Evolutionary conservation across 2,329 filamentous ascomycete species (phyloP), one percentile per base, ranked within the genome.

Genomic region (Erysiphe neolycopersici): DNA sequence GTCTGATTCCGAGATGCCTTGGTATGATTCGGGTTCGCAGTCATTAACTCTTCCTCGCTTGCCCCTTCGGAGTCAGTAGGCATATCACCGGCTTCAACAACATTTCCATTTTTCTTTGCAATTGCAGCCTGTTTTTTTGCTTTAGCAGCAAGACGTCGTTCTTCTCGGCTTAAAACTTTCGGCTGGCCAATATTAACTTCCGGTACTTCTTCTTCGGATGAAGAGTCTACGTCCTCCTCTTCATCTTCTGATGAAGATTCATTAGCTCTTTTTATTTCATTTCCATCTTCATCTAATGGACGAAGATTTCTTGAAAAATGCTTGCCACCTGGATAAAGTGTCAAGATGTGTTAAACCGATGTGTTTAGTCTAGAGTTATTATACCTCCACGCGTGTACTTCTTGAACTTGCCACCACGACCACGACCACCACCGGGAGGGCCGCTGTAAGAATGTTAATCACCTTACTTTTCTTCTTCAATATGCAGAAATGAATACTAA

Each of bases 291-390:
- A 56, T 94, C 85, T 55, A 89, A 64, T 17, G 85, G 85, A 60
- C 81, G 76, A 40, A 95, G 74, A 59, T 94, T 77, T 51, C 83
- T 79, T 51, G 85, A 94, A 65, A 91, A 98, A 57, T 92, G 78
- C 63, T 94, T 93, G 56, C 89, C 89, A 49, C 85, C 85, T 93
- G 26, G 19, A 38, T 26, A 44, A 37, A 53, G 8, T 8, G 22
- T 26, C 22, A 26, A 26, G 22, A 9, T 26, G 1, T 8, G 39
- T 52, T 53, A 43, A 19, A 8, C 16, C 13, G n/a, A 10, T 18
- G 18, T 13, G 13, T 43, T 6, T 29, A 16, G 19, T 37, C 16
- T 17, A 41, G 22, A 17, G 29, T 36, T 33, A 19, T 55, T 69
- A 53, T 63, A 87, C 87, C 85, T 69, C 87, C 87, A 63, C 87